Evolutionary conservation across 164 flowering plant species (phyloP), one percentile per base, ranked within the genome.

Genomic region (Vitis labrusca): DNA sequence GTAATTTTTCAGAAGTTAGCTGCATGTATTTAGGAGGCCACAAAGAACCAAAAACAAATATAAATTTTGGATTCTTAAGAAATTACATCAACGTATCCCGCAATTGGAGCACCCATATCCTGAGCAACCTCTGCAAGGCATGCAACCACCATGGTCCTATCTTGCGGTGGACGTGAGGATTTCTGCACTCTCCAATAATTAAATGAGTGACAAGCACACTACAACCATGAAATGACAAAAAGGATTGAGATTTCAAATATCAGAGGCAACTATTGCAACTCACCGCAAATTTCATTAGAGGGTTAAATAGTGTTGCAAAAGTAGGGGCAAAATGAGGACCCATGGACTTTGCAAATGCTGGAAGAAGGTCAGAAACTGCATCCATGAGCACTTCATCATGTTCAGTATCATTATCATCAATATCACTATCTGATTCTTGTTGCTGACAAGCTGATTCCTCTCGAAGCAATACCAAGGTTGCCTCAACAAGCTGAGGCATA

Each of bases 381-480:
- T 95, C 99, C 98, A 95, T 95, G 15, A 95, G 94, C 47, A 88
- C 90, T 81, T 93, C 99, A 82, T 95, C 98, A 75, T 95, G 99
- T 47, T 78, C 85, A 19, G 78, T 11, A 72, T 93, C 98, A 63
- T 85, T 86, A 52, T 91, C 99, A 64, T 93, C 97, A 54, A 71
- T 65, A 50, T 93, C 98, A 74, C 89, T 81, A 62, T 90, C 99
- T 44, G 94, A 86, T 47, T 91, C 99, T 19, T 67, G 61, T 74
- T 78, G 90, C 80, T 95, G 99, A 80, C 99, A 95, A 67, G 88
- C 85, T 49, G 99, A 86, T 23, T 91, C 81, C 79, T 93, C 97
- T 30, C 79, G 85, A 64, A 95, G 91, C 78, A 95, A 77, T 57
- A 73, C 54, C 77, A 86, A 72, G 59, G 97, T 93, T 52, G 95